Evolutionary conservation across 768 basidiomycete species (phyloP).

Genomic region (Lyophyllum shimeji): DNA sequence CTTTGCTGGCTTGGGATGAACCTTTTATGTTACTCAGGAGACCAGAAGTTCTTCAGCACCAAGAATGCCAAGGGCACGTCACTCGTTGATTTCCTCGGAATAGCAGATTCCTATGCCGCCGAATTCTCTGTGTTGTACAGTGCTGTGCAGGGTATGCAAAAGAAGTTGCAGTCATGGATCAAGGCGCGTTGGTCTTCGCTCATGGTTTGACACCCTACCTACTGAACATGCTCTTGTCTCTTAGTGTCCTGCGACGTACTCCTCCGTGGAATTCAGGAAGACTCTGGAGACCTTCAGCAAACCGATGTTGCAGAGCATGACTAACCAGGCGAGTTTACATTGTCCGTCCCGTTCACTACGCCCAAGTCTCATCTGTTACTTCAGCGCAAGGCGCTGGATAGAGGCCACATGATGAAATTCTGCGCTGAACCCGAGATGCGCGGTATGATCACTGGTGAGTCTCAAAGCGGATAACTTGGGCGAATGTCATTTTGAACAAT

Average conservation of each 20-base stretch:
- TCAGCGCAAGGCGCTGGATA: conserved; percentile 17
- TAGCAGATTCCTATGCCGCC: not conserved
- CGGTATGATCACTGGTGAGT: conserved; percentile 22
- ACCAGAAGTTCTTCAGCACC: conserved; percentile 24
- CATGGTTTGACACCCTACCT: not conserved
- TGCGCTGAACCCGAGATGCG: conserved; percentile 18
- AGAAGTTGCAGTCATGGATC: conserved; percentile 1
- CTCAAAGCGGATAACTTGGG: not conserved
- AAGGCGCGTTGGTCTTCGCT: not conserved
- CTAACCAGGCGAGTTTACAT: conserved; percentile 15
- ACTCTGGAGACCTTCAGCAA: conserved; percentile 1
- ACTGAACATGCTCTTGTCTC: not conserved
- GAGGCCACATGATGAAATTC: conserved; percentile 14
- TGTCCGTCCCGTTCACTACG: not conserved
- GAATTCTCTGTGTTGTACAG: not conserved
- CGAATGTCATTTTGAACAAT: not conserved
- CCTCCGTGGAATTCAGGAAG: not conserved
- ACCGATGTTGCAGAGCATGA: conserved; percentile 7
- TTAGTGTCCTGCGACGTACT: conserved; percentile 8
- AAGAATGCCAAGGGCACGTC: conserved; percentile 9
- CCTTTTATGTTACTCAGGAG: conserved; percentile 13
- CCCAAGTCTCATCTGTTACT: not conserved
- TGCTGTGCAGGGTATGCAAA: not conserved
- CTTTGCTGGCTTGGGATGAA: not conserved
- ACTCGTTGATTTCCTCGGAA: conserved; percentile 15